Evolutionary conservation across 1,284 basidiomycete genomes (phyloP).

Genomic region (Pholiota adiposa): DNA sequence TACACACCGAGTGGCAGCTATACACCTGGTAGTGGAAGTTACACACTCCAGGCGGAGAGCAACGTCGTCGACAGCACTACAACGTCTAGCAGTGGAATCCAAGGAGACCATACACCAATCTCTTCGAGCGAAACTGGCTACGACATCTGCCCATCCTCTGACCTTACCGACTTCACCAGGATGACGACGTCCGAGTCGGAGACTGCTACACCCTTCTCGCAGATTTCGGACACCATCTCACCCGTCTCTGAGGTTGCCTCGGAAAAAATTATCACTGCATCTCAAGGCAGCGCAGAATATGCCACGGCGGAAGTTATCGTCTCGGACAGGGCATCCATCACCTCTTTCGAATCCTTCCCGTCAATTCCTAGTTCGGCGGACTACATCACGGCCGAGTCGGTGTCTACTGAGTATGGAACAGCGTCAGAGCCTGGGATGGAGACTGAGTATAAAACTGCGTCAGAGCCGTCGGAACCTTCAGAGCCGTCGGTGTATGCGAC

Average conservation of each 20-base stretch:
- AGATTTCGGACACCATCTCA: slow-evolving; percentile 37
- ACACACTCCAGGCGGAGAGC: slow-evolving; percentile 27
- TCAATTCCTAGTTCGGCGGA: slow-evolving; percentile 50
- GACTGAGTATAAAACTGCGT: slow-evolving; percentile 52
- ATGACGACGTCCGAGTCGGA: slow-evolving; percentile 33
- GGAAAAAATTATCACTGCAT: slow-evolving; percentile 44
- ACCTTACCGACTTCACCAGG: slow-evolving; percentile 43
- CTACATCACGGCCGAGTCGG: slow-evolving; percentile 54
- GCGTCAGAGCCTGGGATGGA: slow-evolving; percentile 37
- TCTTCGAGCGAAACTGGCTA: slow-evolving; percentile 51
- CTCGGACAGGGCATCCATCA: slow-evolving; percentile 34
- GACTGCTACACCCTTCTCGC: slow-evolving; percentile 35
- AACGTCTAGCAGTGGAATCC: slow-evolving; percentile 17
- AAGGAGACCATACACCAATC: slow-evolving; percentile 30
- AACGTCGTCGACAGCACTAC: slow-evolving; percentile 11
- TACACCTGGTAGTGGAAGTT: slow-evolving; percentile 31
- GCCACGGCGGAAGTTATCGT: slow-evolving; percentile 39
- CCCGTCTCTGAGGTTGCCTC: slow-evolving; percentile 35
- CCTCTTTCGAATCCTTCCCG: slow-evolving; percentile 45
- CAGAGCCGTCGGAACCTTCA: slow-evolving; percentile 27
- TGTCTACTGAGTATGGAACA: slow-evolving; percentile 52
- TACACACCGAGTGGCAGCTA: slow-evolving; percentile 27
- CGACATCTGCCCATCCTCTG: slow-evolving; percentile 52
- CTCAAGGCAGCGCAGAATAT: slow-evolving; percentile 45
- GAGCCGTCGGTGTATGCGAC: slow-evolving; percentile 48